Base-by-base conservation (phyloP, 495 filamentous ascomycete genomes). In the Talaromyces borbonicus region DNA sequence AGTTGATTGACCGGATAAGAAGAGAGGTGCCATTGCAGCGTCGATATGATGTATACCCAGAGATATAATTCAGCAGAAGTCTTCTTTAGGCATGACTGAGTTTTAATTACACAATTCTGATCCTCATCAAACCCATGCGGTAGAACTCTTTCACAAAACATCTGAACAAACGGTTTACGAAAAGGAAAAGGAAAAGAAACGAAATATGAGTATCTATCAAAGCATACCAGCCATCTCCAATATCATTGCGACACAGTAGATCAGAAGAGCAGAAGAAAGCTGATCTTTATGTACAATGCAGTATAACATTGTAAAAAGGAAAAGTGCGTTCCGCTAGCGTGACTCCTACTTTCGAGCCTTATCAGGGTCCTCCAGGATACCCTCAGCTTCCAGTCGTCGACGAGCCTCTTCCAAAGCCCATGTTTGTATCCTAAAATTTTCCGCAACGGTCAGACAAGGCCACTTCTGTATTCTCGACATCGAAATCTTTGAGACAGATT, bases 351-450 rank as follows among this genome's bases (percentile, higher is more conserved):
- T 66, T 58, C 66, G 61, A 45, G 48, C 54, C 59, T 65, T 69
- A 24, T 73, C 68, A 8, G 85, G 83, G 56, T 94, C 89, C 58
- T 84, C 77, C 52, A 96, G 66, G 59, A 97, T 93, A 37, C 92
- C 92, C 71, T 99, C 92, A 14, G 78, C 83, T 69, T 99, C 92
- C 70, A 99, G 74, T 63, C 92, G 73, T 61, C 92, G 76, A 46
- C 90, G 77, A 30, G 92, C 92, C 68, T 99, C 92, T 68, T 99
- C 92, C 36, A 99, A 74, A 24, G 92, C 92, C 92, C 92, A 99
- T 40, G 90, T 96, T 74, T 97, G 90, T 80, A 99, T 97, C 56
- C 93, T n/a, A n/a, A n/a, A n/a, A n/a, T n/a, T n/a, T n/a, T n/a
- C n/a, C n/a, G n/a, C n/a, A n/a, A n/a, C n/a, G n/a, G n/a, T n/a